Evolutionary conservation across 108 stramenopile species (phyloP).

Genomic region (Cylindrotheca closterium): DNA sequence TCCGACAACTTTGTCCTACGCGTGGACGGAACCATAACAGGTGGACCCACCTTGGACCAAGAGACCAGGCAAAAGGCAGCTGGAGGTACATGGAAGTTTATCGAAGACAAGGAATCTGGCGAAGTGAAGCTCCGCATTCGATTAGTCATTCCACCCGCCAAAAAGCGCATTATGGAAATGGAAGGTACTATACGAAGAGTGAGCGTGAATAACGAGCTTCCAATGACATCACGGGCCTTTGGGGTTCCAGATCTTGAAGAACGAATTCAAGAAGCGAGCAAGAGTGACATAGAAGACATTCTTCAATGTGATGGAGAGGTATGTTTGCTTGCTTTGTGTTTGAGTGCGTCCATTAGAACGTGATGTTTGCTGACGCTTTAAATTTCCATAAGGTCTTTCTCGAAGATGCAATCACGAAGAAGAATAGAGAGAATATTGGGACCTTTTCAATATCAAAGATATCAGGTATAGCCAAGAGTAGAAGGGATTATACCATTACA

Average conservation of each 20-base stretch:
- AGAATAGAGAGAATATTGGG: conserved; percentile 62
- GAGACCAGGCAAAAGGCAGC: conserved; percentile 70
- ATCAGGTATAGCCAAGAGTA: conserved; percentile 14
- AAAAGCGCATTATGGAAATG: conserved; percentile 71
- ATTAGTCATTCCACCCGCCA: conserved; percentile 77
- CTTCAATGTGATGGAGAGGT: conserved; percentile 28
- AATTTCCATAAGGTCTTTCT: conserved; percentile 29
- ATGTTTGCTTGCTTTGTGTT: conserved; percentile 1
- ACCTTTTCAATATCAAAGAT: conserved; percentile 67
- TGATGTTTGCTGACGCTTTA: neutral
- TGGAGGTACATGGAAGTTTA: conserved; percentile 78
- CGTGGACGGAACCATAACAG: conserved; percentile 75
- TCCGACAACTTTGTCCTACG: conserved; percentile 70
- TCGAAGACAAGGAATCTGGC: conserved; percentile 40
- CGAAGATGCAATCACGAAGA: conserved; percentile 61
- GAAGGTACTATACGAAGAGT: conserved; percentile 44
- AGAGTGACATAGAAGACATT: conserved; percentile 4
- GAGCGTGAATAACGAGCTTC: conserved; percentile 11
- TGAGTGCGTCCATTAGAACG: neutral
- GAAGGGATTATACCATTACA: conserved; percentile 41
- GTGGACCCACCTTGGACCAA: conserved; percentile 73
- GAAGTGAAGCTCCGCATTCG: conserved; percentile 59
- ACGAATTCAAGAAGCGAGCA: conserved; percentile 1
- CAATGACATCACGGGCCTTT: conserved; percentile 29
- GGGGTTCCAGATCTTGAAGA: conserved; percentile 42